These are phyloP conservation scores for Phaffia tasmanica DNA, from an alignment of 768 basidiomycete genomes.

Conservation along the genomic window DNA sequence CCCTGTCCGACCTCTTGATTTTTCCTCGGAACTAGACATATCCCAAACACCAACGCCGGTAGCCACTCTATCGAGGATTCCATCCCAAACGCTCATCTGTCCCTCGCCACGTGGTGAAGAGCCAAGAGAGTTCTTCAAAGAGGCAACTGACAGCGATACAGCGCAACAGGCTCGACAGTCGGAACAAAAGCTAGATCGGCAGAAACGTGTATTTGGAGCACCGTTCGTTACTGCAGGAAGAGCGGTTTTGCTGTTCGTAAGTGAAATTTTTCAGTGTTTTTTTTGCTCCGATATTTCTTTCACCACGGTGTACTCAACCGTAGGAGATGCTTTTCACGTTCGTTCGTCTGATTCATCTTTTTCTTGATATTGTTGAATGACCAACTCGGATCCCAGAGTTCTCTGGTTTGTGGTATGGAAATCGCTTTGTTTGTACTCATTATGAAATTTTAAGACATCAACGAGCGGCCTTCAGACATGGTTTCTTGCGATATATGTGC, in stretches of 20 bases:
- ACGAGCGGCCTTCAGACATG: too few relatives aligned
- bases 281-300: too few relatives aligned
- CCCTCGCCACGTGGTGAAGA: too few relatives aligned
- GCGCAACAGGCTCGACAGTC: slow-evolving; percentile 33
- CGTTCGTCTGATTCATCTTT: too few relatives aligned
- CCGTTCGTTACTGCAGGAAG: slow-evolving; percentile 74
- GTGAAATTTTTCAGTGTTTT: too few relatives aligned
- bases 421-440: slow-evolving; percentile 56
- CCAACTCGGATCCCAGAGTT: slow-evolving; percentile 28
- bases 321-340: too few relatives aligned
- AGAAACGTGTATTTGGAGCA: slow-evolving; percentile 51
- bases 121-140: slow-evolving; percentile 35
- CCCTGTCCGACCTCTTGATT: background rate
- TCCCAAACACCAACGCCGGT: background rate
- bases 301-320: too few relatives aligned
- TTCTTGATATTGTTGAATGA: too few relatives aligned
- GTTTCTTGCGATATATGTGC: too few relatives aligned
- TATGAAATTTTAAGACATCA: slow-evolving; percentile 42
- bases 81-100: too few relatives aligned
- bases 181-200: too few relatives aligned
- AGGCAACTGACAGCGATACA: slow-evolving; percentile 52
- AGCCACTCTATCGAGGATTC: background rate
- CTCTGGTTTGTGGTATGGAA: slow-evolving; percentile 55
- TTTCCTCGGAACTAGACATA: slow-evolving; percentile 28
- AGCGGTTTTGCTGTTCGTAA: slow-evolving; percentile 47